These are phyloP conservation scores for Echinosophora koreensis DNA, from an alignment of 306 rosid species.

Conservation along the genomic window DNA sequence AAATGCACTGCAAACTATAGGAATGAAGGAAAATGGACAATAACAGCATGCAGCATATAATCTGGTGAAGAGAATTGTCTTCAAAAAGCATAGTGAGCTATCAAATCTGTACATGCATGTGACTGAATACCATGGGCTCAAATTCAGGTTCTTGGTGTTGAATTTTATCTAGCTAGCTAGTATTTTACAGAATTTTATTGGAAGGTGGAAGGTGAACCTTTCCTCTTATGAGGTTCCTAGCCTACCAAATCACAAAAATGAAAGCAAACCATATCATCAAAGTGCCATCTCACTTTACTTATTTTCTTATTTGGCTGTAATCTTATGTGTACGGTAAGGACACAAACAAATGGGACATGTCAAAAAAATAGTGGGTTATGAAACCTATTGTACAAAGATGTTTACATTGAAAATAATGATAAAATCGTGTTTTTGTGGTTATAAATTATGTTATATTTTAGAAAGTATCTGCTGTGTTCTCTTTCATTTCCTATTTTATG, in stretches of 20 bases:
- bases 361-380: slow-evolving; percentile 40
- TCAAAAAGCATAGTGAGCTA: slow-evolving; percentile 26
- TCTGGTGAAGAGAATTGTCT: slow-evolving; percentile 22
- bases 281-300: slow-evolving; percentile 25
- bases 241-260: slow-evolving; percentile 52
- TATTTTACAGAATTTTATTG: slow-evolving; percentile 46
- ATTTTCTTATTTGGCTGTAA: slow-evolving; percentile 38
- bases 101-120: slow-evolving; percentile 44
- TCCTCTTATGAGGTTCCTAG: slow-evolving; percentile 48
- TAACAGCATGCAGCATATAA: neutral
- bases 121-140: slow-evolving; percentile 40
- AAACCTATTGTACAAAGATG: slow-evolving; percentile 45
- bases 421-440: slow-evolving; percentile 35
- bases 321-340: slow-evolving; percentile 41
- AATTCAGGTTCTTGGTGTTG: slow-evolving; percentile 40
- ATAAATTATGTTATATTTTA: neutral
- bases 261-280: slow-evolving; percentile 41
- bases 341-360: slow-evolving; percentile 32
- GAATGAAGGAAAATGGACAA: slow-evolving; percentile 48
- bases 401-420: slow-evolving; percentile 39
- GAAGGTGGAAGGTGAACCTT: slow-evolving; percentile 54
- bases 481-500: neutral
- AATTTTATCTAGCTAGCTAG: slow-evolving; percentile 29
- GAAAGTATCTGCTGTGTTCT: neutral
- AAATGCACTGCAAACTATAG: slow-evolving; percentile 56